Base-by-base conservation (phyloP, 371 early-diverging fungal genomes). In the Parasitella parasitica region DNA sequence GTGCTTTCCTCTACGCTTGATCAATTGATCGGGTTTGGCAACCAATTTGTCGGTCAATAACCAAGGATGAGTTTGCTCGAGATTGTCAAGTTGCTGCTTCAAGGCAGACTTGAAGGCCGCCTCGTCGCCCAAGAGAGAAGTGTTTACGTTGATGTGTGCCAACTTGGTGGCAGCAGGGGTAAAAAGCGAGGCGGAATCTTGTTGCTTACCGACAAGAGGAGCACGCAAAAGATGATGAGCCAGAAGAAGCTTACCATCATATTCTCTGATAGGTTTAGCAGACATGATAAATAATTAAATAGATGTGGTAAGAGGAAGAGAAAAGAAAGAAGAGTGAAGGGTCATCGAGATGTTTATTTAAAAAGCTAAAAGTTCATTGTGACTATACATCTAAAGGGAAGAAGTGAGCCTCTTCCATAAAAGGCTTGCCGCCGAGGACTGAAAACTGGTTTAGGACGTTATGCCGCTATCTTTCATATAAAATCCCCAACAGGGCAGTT, bases 1-100 rank as follows among this genome's bases (percentile, higher is more conserved):
- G 62, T 91, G 88, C 86, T 97, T 97, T 57, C 98, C 98, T 61
- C 98, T 85, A 57, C 98, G 91, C 81, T 97, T 97, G 82, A 97
- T 96, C 54, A 97, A 83, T 80, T 96, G 96, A 76, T 97, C 98
- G 22, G 98, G 98, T 81, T 97, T 97, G 73, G 90, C 96, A 26
- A 97, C 98, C 64, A 96, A 82, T 69, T 92, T 91, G 37, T 77
- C 83, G 28, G 90, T 86, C 59, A 84, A 58, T 54, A 96, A 74
- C 96, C 96, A 97, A 39, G 96, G 94, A 76, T 95, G 83, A 28
- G 78, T 85, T 49, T 75, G 79, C 77, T 94, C 96, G 32, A 89
- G 82, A 50, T 73, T 68, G 57, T 85, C 83, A 51, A 94, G 81
- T 60, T 84, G 85, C 20, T 80, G 80, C 72, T 85, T 78, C 63